Base-by-base conservation (phyloP, 129 eudicot genomes). In the Calendula officinalis region DNA sequence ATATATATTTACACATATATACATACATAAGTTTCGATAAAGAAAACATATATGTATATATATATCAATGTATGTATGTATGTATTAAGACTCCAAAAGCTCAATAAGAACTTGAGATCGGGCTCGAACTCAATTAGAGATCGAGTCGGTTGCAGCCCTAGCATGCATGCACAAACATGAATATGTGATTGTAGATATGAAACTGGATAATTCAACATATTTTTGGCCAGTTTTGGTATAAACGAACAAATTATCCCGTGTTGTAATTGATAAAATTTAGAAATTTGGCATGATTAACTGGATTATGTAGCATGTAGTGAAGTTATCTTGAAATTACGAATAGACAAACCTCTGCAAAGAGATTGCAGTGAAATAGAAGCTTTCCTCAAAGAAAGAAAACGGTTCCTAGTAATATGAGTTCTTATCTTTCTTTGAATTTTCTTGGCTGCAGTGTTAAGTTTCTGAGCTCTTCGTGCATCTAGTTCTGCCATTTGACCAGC, bases 401-500 rank as follows among this genome's bases (percentile, higher is more conserved):
- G 75, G 65, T 79, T 84, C 66, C 95, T 82, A 42, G 96, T 56
- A 69, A 88, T 77, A 79, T 88, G 82, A 46, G 96, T 92, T 84
- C 89, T 81, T 46, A 74, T 77, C 73, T 81, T 85, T 75, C 96
- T 81, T 77, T 88, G 96, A 54, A 92, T 92, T 69, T 65, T 88
- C 80, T 75, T 85, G 77, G 95, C 96, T 72, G 96, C 95, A 43
- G 77, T 83, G 57, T 81, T 78, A 43, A 92, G 99, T 75, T 81
- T 92, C 72, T 77, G 83, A 51, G 96, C 96, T 78, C 99, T 83
- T 7, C 82, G 83, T 22, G 85, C 80, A 83, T 92, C 96, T 72
- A 92, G 70, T 32, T 88, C 99, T 41, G 96, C 99, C 99, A 92
- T 92, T 68, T 92, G 99, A 73, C 99, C 99, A 60, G 99, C 99